These are phyloP conservation scores for Aspergillus aculeatinus DNA, from an alignment of 2,329 filamentous ascomycete species.

Conservation along the genomic window DNA sequence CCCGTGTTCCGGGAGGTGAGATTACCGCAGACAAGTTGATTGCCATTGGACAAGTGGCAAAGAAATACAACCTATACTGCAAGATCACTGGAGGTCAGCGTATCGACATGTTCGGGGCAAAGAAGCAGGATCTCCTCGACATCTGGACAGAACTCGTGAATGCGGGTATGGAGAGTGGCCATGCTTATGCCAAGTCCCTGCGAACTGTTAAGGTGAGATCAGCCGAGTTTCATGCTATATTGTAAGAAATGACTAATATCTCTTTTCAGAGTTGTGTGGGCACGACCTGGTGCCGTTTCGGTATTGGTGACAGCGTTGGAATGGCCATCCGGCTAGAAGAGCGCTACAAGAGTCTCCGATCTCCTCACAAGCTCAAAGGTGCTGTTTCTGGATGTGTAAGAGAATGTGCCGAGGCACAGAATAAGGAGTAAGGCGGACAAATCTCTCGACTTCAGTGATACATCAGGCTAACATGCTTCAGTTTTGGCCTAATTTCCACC, in stretches of 20 bases:
- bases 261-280: constrained; percentile 72
- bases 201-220: constrained; percentile 69
- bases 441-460: background rate
- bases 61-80: constrained; percentile 79
- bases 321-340: constrained; percentile 87
- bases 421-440: constrained; percentile 67
- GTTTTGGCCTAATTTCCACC: constrained; percentile 85
- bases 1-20: constrained; percentile 78
- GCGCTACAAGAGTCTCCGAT: constrained; percentile 87
- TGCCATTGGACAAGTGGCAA: constrained; percentile 77
- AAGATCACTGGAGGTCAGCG: constrained; percentile 92
- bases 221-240: background rate
- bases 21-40: constrained; percentile 85
- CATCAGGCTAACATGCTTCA: constrained; percentile 31
- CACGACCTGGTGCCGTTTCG: constrained; percentile 86
- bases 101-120: constrained; percentile 89
- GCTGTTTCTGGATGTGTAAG: constrained; percentile 89
- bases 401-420: constrained; percentile 89
- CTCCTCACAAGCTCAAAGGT: constrained; percentile 87
- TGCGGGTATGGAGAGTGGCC: constrained; percentile 85
- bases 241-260: constrained; percentile 7
- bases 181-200: constrained; percentile 86
- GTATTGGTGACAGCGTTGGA: constrained; percentile 84
- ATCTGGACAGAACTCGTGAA: constrained; percentile 82
- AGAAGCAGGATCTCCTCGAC: constrained; percentile 76